Evolutionary conservation across 2,329 filamentous ascomycete species (phyloP).

Genomic region (Pseudogymnoascus sp.): DNA sequence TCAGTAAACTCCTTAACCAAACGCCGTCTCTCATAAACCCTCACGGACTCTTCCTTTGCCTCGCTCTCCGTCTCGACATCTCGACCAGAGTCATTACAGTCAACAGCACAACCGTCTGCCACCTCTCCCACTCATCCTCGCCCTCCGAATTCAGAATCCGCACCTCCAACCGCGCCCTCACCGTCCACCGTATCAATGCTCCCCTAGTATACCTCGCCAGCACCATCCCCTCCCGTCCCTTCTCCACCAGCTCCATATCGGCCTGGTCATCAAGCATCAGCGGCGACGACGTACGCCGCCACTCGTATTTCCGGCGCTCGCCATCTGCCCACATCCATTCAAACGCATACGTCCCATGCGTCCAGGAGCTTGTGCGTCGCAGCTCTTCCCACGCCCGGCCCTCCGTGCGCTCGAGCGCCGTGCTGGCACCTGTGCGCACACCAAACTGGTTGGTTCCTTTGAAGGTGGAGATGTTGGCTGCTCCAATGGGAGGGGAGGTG

Average conservation of each 20-base stretch:
- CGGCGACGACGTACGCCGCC: conserved; percentile 12
- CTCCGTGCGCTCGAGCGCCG: background rate
- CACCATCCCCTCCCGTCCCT: background rate
- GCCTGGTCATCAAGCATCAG: conserved; percentile 13
- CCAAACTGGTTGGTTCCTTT: conserved; percentile 4
- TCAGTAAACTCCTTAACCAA: background rate
- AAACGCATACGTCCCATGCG: conserved; percentile 14
- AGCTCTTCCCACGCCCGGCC: conserved; percentile 10
- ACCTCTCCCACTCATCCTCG: background rate
- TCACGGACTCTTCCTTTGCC: background rate
- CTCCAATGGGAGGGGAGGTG: background rate
- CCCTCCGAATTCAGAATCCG: background rate
- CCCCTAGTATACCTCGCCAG: background rate
- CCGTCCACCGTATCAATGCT: background rate
- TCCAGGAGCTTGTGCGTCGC: conserved; percentile 13
- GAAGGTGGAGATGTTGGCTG: background rate
- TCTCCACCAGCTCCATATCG: conserved; percentile 18
- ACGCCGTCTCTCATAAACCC: background rate
- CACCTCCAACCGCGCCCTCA: conserved; percentile 2
- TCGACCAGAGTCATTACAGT: background rate
- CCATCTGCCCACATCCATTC: conserved; percentile 11
- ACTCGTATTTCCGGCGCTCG: conserved; percentile 13
- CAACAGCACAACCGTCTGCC: background rate
- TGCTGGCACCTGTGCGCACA: background rate
- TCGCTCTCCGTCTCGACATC: background rate